Evolutionary conservation across 257 asterid genomes (phyloP), one percentile per base, ranked within the genome.

Genomic region (Craterostigma plantagineum): DNA sequence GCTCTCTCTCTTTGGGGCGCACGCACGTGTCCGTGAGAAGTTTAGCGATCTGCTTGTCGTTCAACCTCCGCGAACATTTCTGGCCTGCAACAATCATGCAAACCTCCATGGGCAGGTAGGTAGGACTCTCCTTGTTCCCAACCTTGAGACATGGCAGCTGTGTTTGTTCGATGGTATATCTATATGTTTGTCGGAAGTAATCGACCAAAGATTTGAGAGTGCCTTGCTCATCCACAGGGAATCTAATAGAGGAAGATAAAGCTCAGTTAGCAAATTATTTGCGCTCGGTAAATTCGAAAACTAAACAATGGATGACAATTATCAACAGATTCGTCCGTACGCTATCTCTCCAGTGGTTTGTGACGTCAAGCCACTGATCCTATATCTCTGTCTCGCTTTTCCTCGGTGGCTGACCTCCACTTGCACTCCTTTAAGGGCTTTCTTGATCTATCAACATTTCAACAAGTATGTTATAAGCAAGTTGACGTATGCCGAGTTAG

Each of bases 21-120:
- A 79, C 95, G 69, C 98, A 87, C 3, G 98, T 87, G 48, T 79
- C 93, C 47, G 67, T 79, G 36, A 87, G 79, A 15, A 87, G 78
- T 1, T 77, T 86, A 52, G 95, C 79, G 37, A 82, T 87, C 68
- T 87, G 98, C 14, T 65, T 72, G 66, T 87, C 98, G 56, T 79
- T 87, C 45, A 87, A 60, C 58, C 95, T 70, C 66, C 83, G 79
- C 0, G 98, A 79, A 34, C 83, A 87, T 41, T 95, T 64, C 64
- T 87, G 98, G 38, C 98, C 98, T 51, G 67, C 85, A 0, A 87
- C 98, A 43, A 87, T 82, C 64, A 76, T 86, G 66, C 94, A 81
- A 38, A 86, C 97, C 93, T 87, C 98, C 95, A 87, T 79, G 0
- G 98, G 98, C 53, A 87, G 52, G 52, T 76, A 87, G 63, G 82